A percentile compares a stretch with the other conserved stretches of the same genome.
phyloP scores from a whole-genome alignment of 208 protist genomes.

The Trypanosoma vivax region DNA sequence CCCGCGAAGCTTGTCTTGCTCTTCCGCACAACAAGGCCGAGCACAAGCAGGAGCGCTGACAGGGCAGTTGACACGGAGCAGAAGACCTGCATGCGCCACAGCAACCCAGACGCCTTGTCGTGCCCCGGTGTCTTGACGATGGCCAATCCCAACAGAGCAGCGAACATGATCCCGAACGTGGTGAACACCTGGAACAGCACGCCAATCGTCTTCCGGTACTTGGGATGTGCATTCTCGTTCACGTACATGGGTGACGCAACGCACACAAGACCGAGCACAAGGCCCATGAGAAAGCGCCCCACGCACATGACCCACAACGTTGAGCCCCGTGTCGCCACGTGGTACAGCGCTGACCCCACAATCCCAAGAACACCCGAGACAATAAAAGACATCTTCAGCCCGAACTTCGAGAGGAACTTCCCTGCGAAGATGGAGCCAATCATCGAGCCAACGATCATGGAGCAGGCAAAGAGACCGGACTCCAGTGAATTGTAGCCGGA shows the following conservation, averaged over 20 bases:
- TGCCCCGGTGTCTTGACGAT: conserved; percentile 43
- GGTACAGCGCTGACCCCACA: conserved; percentile 56
- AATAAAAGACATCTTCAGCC: conserved; percentile 51
- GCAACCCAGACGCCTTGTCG: conserved; percentile 31
- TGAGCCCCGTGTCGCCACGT: conserved; percentile 38
- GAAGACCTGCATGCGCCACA: conserved; percentile 59
- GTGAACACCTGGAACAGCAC: conserved; percentile 78
- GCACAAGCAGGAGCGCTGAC: conserved; percentile 36
- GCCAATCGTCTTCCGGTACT: conserved; percentile 51
- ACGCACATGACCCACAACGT: conserved; percentile 71
- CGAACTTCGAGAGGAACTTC: conserved; percentile 30
- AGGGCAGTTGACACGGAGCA: conserved; percentile 58
- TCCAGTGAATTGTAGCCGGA: conserved; percentile 47
- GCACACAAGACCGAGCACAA: conserved; percentile 50
- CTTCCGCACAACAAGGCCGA: conserved; percentile 29
- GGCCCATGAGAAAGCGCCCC: conserved; percentile 67
- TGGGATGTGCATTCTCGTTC: conserved; percentile 52
- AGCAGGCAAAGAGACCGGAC: conserved; percentile 70
- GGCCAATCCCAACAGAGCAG: conserved; percentile 50
- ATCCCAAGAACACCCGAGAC: conserved; percentile 45
- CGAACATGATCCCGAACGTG: conserved; percentile 81
- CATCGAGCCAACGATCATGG: conserved; percentile 78
- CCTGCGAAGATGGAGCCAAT: conserved; percentile 70
- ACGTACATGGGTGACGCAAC: conserved; percentile 75
- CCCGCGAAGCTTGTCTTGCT: conserved; percentile 5